These are phyloP conservation scores for Tetrapisispora namnaoensis DNA, from an alignment of 805 yeast species.

Conservation along the genomic window DNA sequence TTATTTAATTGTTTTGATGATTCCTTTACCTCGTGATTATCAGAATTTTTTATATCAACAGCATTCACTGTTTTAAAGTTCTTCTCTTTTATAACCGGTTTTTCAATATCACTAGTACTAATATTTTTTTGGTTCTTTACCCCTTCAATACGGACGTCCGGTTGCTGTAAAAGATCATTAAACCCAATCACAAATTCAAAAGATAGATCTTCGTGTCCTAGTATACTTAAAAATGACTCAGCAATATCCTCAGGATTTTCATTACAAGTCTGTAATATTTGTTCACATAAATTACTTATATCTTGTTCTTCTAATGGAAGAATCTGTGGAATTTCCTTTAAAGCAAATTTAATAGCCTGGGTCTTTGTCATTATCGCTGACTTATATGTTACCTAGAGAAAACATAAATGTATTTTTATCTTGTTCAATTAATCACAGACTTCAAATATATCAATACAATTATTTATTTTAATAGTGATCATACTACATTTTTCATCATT, in stretches of 20 bases:
- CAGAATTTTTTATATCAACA: not conserved
- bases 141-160: not conserved
- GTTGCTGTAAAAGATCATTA: conserved; percentile 13
- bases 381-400: not conserved
- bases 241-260: conserved; percentile 21
- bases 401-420: no score
- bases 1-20: not conserved
- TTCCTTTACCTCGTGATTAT: not conserved
- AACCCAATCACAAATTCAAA: conserved; percentile 26
- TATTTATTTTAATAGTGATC: no score
- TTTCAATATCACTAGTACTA: not conserved
- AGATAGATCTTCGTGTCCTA: conserved; percentile 26
- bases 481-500: no score
- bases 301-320: conserved; percentile 25
- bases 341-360: conserved; percentile 24
- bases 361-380: conserved; percentile 16
- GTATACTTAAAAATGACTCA: conserved; percentile 21
- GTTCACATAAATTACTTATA: conserved; percentile 20
- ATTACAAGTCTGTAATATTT: conserved; percentile 13
- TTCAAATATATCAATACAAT: no score
- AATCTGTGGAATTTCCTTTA: conserved; percentile 22
- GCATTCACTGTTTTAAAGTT: not conserved
- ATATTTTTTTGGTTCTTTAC: not conserved
- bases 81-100: not conserved
- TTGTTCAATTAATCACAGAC: no score